phyloP scores from a whole-genome alignment of 2,329 filamentous ascomycete genomes.

The Calonectria henricotiae region DNA sequence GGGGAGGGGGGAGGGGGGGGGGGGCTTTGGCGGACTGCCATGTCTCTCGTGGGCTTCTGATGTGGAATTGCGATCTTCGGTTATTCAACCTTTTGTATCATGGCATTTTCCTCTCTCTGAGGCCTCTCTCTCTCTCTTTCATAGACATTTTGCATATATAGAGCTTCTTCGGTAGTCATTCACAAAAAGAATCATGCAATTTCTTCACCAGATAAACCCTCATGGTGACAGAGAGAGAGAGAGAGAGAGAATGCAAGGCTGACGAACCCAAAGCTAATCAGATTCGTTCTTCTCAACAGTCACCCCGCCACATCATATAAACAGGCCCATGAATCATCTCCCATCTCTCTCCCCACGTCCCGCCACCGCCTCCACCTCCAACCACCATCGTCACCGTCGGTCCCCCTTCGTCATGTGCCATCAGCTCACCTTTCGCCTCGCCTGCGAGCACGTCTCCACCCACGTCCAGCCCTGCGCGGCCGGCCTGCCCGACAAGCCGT shows the following conservation, averaged over 20 bases:
- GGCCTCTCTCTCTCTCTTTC: neutral
- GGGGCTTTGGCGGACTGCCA: slow-evolving; percentile 8
- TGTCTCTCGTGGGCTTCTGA: slow-evolving; percentile 21
- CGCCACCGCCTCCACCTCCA: neutral
- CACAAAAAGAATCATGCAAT: neutral
- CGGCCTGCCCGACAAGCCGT: slow-evolving; percentile 59
- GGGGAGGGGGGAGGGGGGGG: too few relatives aligned
- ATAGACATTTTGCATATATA: slow-evolving; percentile 20
- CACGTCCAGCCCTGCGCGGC: slow-evolving; percentile 64
- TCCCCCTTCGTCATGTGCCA: slow-evolving; percentile 62
- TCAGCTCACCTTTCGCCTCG: slow-evolving; percentile 66
- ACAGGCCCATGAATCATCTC: neutral
- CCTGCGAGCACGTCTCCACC: slow-evolving; percentile 68
- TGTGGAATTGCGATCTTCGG: slow-evolving; percentile 26
- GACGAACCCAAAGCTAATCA: neutral
- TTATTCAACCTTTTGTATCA: slow-evolving; percentile 19
- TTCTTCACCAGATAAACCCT: neutral
- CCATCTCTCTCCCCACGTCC: neutral
- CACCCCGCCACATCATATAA: neutral
- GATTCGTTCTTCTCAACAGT: neutral
- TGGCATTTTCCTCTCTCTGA: neutral
- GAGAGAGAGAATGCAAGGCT: too few relatives aligned
- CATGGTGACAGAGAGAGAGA: neutral
- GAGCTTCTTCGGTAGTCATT: neutral
- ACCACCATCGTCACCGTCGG: neutral